Percentiles rank a stretch among this genome's conserved stretches.
phyloP scores from a whole-genome alignment of 169 alveolate species.

The Perkinsus olseni region DNA sequence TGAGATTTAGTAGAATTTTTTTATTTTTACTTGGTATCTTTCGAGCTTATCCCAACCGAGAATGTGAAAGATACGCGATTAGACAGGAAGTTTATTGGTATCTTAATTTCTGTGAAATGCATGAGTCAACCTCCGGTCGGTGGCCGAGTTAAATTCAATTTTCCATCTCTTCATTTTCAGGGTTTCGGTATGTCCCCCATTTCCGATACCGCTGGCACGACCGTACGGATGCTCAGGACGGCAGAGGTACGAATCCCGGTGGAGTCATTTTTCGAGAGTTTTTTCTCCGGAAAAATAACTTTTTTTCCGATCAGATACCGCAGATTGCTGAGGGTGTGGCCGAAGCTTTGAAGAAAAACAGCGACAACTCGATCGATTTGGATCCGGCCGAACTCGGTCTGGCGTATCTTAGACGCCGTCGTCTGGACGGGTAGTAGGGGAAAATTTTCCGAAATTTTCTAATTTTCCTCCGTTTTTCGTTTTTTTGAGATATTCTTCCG shows the following conservation, averaged over 20 bases:
- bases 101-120: too few relatives aligned
- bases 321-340: neutral
- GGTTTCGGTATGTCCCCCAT: neutral
- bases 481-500: too few relatives aligned
- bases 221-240: neutral
- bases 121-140: too few relatives aligned
- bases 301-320: neutral
- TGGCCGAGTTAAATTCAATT: too few relatives aligned
- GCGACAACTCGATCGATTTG: neutral
- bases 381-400: neutral
- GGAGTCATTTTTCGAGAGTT: too few relatives aligned
- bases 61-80: too few relatives aligned
- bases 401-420: neutral
- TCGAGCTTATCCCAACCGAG: too few relatives aligned
- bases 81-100: too few relatives aligned
- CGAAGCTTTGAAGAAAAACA: neutral
- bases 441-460: neutral
- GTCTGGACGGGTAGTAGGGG: neutral
- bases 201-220: neutral
- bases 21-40: too few relatives aligned
- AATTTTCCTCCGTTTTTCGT: too few relatives aligned
- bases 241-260: neutral
- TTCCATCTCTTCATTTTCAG: neutral
- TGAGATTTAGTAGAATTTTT: too few relatives aligned
- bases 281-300: neutral